A percentile compares a stretch with the other conserved stretches of the same genome.
These are phyloP conservation scores for Ambrosia hybrid DNA, from an alignment of 140 eudicot genomes.

Conservation along the genomic window DNA sequence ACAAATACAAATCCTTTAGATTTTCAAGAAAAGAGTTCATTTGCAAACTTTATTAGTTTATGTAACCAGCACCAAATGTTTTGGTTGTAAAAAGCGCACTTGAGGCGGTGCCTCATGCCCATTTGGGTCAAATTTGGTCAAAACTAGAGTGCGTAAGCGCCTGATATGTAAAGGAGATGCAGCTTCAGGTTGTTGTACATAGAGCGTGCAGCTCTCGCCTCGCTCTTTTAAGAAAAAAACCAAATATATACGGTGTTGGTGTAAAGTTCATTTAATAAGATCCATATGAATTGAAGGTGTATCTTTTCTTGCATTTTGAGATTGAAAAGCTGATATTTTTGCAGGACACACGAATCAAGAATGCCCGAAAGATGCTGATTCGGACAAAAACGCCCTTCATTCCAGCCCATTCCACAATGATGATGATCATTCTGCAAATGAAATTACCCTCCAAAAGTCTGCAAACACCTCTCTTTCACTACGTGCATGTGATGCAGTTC, in stretches of 20 bases:
- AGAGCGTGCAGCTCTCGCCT: no score
- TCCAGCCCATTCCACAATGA: slow-evolving; percentile 5
- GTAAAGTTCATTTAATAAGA: no score
- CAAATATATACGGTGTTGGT: no score
- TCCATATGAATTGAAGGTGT: not conserved
- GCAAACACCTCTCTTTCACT: slow-evolving; percentile 2
- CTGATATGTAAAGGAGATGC: no score
- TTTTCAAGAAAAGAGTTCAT: not conserved
- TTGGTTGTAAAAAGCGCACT: no score
- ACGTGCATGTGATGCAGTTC: not conserved
- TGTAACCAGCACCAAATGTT: not conserved
- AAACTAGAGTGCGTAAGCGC: no score
- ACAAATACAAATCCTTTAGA: not conserved
- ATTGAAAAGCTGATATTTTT: not conserved
- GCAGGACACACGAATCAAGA: not conserved
- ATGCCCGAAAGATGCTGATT: not conserved
- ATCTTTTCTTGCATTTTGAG: not conserved
- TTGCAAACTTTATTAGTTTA: not conserved
- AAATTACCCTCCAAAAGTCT: not conserved
- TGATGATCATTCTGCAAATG: slow-evolving; percentile 12
- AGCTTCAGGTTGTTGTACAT: no score
- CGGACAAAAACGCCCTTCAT: not conserved
- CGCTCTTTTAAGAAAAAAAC: no score
- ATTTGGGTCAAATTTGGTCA: no score
- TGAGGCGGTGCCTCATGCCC: no score